Evolutionary conservation across 768 basidiomycete species (phyloP).

Genomic region (Chalciporus pseudorubinellus): DNA sequence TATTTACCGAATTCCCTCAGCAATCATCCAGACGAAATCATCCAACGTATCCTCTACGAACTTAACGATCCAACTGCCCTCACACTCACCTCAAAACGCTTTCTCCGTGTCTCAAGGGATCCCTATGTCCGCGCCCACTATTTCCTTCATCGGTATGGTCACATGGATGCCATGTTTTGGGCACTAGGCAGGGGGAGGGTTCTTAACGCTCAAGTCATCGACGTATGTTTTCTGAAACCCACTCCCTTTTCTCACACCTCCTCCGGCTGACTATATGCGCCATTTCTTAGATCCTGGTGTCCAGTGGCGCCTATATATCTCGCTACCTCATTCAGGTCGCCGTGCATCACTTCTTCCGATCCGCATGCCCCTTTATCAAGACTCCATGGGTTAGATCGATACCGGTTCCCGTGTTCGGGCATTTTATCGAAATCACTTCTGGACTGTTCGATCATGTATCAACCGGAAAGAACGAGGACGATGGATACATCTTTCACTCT

Average conservation of each 20-base stretch:
- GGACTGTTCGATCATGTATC: slow-evolving; percentile 65
- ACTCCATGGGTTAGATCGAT: slow-evolving; percentile 70
- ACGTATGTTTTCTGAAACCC: slow-evolving; percentile 46
- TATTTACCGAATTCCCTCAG: slow-evolving; percentile 10
- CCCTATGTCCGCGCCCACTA: slow-evolving; percentile 76
- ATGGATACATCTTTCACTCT: slow-evolving; percentile 59
- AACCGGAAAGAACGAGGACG: slow-evolving; percentile 70
- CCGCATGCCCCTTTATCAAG: slow-evolving; percentile 72
- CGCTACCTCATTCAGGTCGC: slow-evolving; percentile 77
- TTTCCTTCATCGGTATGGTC: slow-evolving; percentile 72
- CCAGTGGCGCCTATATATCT: slow-evolving; percentile 75
- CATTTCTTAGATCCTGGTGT: slow-evolving; percentile 57
- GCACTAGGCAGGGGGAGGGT: slow-evolving; percentile 73
- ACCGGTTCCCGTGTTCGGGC: slow-evolving; percentile 54
- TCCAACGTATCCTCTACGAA: slow-evolving; percentile 73
- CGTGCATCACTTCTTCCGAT: slow-evolving; percentile 75
- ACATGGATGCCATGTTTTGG: slow-evolving; percentile 66
- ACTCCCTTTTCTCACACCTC: slow-evolving; percentile 20
- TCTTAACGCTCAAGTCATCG: slow-evolving; percentile 61
- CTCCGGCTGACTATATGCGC: slow-evolving; percentile 28
- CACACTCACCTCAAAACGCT: slow-evolving; percentile 55
- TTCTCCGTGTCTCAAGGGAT: slow-evolving; percentile 62
- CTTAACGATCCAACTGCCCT: slow-evolving; percentile 63
- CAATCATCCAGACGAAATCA: slow-evolving; percentile 50
- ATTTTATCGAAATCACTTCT: slow-evolving; percentile 61